Conservation (phyloP, 2,329 filamentous ascomycete species). For the Cladosporium sp. region DNA sequence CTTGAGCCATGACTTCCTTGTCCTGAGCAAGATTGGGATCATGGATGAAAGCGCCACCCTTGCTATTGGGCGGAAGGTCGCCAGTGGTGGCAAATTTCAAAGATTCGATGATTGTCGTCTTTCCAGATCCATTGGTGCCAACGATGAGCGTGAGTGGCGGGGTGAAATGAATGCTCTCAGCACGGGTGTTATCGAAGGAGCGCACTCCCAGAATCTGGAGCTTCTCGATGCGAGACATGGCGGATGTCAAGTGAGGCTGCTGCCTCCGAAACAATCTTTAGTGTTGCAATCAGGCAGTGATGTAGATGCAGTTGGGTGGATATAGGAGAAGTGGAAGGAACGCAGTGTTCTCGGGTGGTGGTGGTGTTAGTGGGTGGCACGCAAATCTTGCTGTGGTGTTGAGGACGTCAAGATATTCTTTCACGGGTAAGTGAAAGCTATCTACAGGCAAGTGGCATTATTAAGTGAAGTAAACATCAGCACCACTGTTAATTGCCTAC, state of each 20-base stretch:
- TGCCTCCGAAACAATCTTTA: background rate
- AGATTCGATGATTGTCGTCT: conserved; percentile 98
- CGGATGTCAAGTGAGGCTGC: background rate
- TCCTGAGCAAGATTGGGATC: conserved; percentile 90
- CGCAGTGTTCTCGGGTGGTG: background rate
- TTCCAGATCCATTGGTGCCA: conserved; percentile 94
- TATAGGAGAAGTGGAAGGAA: background rate
- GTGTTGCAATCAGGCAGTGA: background rate
- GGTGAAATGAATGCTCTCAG: conserved; percentile 80
- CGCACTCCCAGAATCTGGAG: conserved; percentile 80
- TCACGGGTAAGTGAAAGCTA: no score
- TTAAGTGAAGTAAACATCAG: no score
- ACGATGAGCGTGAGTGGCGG: conserved; percentile 93
- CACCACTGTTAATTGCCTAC: no score
- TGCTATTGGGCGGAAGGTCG: conserved; percentile 82
- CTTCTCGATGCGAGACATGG: conserved; percentile 71
- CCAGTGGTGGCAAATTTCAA: conserved; percentile 97
- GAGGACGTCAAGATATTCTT: no score
- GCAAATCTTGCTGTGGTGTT: no score
- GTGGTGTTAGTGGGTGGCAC: no score
- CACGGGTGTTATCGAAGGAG: conserved; percentile 73
- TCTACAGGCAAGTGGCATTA: no score
- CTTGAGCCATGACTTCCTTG: conserved; percentile 83
- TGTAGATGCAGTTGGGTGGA: background rate
- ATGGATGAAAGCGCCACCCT: conserved; percentile 89